Evolutionary conservation across 345 rosid species (phyloP).

Genomic region (Punica granatum): DNA sequence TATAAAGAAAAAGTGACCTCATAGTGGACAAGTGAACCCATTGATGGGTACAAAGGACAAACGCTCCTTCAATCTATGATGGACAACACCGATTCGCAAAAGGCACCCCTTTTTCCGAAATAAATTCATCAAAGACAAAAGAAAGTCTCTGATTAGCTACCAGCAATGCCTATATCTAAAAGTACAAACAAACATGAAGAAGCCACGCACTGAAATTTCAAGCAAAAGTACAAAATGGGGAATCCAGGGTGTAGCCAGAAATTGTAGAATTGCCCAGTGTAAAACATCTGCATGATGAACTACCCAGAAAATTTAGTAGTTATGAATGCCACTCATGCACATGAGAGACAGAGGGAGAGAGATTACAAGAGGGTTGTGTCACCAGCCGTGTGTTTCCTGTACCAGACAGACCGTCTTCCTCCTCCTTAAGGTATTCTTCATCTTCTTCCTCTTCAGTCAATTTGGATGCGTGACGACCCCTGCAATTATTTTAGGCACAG

Average conservation of each 20-base stretch:
- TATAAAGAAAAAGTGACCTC: not conserved
- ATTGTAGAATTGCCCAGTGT: too few relatives aligned
- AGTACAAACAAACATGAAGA: not conserved
- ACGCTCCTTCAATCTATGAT: not conserved
- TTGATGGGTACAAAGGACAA: not conserved
- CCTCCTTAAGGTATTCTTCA: conserved; percentile 94
- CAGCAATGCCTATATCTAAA: too few relatives aligned
- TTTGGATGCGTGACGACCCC: conserved; percentile 99
- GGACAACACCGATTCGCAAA: not conserved
- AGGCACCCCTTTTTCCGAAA: not conserved
- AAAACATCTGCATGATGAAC: too few relatives aligned
- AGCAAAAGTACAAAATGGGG: too few relatives aligned
- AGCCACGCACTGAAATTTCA: too few relatives aligned
- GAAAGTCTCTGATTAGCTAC: too few relatives aligned
- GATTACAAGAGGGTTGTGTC: conserved; percentile 87
- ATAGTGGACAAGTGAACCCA: not conserved
- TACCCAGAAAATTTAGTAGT: not conserved
- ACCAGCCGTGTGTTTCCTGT: conserved; percentile 81
- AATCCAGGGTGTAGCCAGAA: too few relatives aligned
- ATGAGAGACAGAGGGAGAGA: not conserved
- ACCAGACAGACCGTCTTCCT: conserved; percentile 75
- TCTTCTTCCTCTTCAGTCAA: conserved; percentile 99
- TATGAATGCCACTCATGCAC: not conserved
- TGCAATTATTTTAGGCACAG: conserved; percentile 14
- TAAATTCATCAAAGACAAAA: too few relatives aligned